Evolutionary conservation across 768 basidiomycete genomes (phyloP).

Genomic region (Tylopilus subfusipes): DNA sequence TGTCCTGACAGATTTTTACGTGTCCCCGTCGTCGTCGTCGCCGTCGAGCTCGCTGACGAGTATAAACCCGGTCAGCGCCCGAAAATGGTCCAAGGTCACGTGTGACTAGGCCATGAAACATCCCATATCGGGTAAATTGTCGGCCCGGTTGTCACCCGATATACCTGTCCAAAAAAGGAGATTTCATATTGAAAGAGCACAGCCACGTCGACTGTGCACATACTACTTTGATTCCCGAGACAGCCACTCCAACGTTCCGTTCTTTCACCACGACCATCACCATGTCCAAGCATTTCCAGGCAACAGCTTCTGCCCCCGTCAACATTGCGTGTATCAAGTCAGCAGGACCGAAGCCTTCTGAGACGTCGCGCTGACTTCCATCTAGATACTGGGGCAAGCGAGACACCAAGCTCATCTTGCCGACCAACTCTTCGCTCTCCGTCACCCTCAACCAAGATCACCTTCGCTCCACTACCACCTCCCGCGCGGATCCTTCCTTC

Average conservation of each 20-base stretch:
- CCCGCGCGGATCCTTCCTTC: constrained; percentile 76
- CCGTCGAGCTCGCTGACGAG: constrained; percentile 17
- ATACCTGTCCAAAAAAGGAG: constrained; percentile 3
- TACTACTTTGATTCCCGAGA: constrained; percentile 12
- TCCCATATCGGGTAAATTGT: constrained; percentile 10
- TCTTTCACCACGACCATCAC: constrained; percentile 15
- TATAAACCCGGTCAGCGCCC: constrained; percentile 25
- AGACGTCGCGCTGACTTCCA: constrained; percentile 4
- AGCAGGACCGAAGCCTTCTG: constrained; percentile 15
- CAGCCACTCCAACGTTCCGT: constrained; percentile 4
- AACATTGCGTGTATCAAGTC: constrained; percentile 99
- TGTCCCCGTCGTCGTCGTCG: constrained; percentile 13
- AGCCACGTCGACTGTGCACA: constrained; percentile 19
- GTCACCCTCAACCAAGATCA: constrained; percentile 97
- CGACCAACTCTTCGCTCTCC: constrained; percentile 97
- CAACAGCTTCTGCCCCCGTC: constrained; percentile 89
- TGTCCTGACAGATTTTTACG: constrained; percentile 14
- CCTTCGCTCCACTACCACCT: constrained; percentile 89
- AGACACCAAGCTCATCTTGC: constrained; percentile 90
- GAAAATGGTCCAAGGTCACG: constrained; percentile 19
- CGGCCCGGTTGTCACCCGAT: constrained; percentile 15
- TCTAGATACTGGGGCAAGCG: constrained; percentile 98
- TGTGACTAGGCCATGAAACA: constrained; percentile 13
- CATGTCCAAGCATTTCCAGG: constrained; percentile 66
- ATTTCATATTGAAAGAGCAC: constrained; percentile 13